Conservation (phyloP, 352 stramenopile species). For the Aphanomyces astaci region DNA sequence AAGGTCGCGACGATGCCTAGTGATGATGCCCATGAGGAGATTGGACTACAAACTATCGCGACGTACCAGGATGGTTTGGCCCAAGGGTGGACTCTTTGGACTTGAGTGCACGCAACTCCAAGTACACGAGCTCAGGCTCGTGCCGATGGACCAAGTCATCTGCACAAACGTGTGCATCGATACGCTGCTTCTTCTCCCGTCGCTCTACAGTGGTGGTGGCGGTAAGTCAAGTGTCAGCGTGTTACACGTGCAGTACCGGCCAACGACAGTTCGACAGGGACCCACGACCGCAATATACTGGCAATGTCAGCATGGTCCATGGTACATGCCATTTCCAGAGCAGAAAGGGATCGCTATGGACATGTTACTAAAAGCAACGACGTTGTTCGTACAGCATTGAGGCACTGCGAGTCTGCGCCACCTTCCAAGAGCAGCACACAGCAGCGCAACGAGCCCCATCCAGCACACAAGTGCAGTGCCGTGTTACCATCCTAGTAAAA, state of each 20-base stretch:
- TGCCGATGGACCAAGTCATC: constrained; percentile 23
- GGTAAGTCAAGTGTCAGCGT: not conserved
- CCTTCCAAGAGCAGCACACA: constrained; percentile 51
- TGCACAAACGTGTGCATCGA: constrained; percentile 13
- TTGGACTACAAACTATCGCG: constrained; percentile 22
- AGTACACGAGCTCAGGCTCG: constrained; percentile 33
- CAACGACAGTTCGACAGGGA: constrained; percentile 32
- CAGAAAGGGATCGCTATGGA: constrained; percentile 29
- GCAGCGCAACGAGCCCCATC: constrained; percentile 50
- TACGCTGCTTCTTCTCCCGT: constrained; percentile 23
- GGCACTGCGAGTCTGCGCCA: constrained; percentile 27
- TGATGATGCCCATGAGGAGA: not conserved
- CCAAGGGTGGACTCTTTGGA: constrained; percentile 42
- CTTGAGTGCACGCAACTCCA: constrained; percentile 47
- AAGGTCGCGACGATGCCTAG: constrained; percentile 37
- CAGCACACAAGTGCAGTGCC: constrained; percentile 54
- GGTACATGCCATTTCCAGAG: constrained; percentile 34
- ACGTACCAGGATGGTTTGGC: constrained; percentile 29
- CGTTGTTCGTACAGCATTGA: constrained; percentile 26
- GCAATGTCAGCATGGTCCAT: constrained; percentile 36
- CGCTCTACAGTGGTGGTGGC: constrained; percentile 26
- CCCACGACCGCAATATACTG: constrained; percentile 42
- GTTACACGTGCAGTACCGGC: constrained; percentile 32
- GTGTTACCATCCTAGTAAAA: constrained; percentile 68
- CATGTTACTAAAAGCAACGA: no score